Evolutionary conservation across 768 basidiomycete genomes (phyloP).

Genomic region (Leccinum aurantiacum): DNA sequence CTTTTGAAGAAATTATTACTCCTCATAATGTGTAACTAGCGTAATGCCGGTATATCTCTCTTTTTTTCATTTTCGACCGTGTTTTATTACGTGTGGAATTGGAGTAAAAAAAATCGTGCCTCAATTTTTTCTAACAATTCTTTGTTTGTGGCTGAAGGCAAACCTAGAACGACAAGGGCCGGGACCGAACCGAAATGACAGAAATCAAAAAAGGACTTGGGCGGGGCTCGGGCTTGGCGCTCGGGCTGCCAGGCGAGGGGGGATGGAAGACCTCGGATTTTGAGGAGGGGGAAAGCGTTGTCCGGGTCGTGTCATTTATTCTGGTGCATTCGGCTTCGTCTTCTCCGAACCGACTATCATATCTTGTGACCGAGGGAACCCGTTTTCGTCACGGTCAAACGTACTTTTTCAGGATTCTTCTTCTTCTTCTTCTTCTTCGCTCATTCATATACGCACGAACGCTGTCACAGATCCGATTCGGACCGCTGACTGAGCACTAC

Average conservation of each 20-base stretch:
- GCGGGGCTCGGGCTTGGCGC: not conserved
- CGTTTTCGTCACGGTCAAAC: not conserved
- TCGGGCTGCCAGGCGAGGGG: too few relatives aligned
- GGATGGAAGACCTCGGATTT: too few relatives aligned
- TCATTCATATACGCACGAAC: not conserved
- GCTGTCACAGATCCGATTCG: too few relatives aligned
- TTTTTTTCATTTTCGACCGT: not conserved
- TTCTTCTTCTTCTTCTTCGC: not conserved
- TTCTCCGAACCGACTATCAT: not conserved
- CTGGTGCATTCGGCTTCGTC: too few relatives aligned
- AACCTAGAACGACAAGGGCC: not conserved
- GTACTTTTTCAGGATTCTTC: not conserved
- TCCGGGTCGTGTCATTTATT: too few relatives aligned
- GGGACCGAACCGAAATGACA: not conserved
- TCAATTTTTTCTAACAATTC: not conserved
- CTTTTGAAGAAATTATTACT: conserved; percentile 1
- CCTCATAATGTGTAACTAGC: conserved; percentile 31
- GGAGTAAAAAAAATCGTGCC: not conserved
- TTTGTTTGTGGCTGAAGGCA: not conserved
- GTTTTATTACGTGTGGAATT: not conserved
- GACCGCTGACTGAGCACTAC: too few relatives aligned
- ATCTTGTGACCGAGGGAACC: not conserved
- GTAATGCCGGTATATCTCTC: conserved; percentile 21
- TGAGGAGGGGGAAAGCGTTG: too few relatives aligned
- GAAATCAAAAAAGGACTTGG: not conserved